These are phyloP conservation scores for Aspergillus quadrilineatus DNA, from an alignment of 2,329 filamentous ascomycete species.

Conservation along the genomic window DNA sequence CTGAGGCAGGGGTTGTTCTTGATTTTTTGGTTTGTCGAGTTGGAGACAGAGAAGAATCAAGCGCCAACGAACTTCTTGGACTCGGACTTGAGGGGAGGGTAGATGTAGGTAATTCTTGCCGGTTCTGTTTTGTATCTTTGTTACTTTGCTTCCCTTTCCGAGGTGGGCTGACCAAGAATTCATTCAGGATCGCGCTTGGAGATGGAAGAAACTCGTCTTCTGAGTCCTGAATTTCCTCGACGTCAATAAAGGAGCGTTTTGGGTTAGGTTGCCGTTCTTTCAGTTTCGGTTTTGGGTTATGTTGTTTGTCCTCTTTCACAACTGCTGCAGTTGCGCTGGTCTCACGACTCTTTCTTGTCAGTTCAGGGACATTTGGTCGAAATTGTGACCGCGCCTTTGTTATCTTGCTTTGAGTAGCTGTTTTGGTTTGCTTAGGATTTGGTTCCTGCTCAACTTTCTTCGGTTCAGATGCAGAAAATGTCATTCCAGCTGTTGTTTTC, in stretches of 20 bases:
- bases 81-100: conserved; percentile 13
- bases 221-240: conserved; percentile 41
- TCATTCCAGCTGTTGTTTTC: neutral
- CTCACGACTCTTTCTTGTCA: neutral
- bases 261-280: neutral
- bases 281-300: neutral
- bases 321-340: neutral
- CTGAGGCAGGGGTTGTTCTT: neutral
- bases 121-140: neutral
- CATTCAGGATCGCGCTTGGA: conserved; percentile 12
- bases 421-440: neutral
- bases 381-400: neutral
- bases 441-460: neutral
- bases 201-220: conserved; percentile 37
- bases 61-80: neutral
- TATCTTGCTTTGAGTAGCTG: neutral
- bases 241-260: conserved; percentile 22
- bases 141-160: neutral
- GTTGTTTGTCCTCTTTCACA: conserved; percentile 1
- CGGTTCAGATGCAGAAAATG: neutral
- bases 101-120: conserved; percentile 15
- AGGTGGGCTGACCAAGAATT: conserved; percentile 24
- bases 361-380: too few relatives aligned
- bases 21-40: neutral
- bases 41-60: neutral